Evolutionary conservation across 805 yeast genomes (phyloP).

Genomic region (Starmerella stellata): DNA sequence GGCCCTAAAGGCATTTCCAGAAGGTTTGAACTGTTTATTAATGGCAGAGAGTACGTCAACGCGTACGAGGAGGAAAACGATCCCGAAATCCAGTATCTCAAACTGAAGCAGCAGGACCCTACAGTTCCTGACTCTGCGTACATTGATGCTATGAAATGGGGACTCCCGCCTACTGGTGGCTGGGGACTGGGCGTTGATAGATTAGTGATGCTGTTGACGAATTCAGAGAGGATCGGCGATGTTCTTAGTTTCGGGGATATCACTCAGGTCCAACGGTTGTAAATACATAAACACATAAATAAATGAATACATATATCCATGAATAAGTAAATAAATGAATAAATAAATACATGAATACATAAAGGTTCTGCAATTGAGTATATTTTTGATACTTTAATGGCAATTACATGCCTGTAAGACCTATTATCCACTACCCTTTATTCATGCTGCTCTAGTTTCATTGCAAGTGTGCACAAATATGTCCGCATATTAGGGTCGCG

Average conservation of each 20-base stretch:
- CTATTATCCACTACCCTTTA: too few species aligned
- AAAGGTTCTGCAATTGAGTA: too few species aligned
- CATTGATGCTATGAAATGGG: slow-evolving; percentile 68
- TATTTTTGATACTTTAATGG: too few species aligned
- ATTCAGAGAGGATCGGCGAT: slow-evolving; percentile 35
- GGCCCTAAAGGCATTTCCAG: slow-evolving; percentile 30
- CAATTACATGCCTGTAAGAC: too few species aligned
- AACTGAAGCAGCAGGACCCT: slow-evolving; percentile 39
- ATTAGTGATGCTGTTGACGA: slow-evolving; percentile 59
- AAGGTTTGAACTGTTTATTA: slow-evolving; percentile 70
- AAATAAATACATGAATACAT: too few species aligned
- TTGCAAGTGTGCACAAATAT: too few species aligned
- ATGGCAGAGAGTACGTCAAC: slow-evolving; percentile 66
- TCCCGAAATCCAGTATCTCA: slow-evolving; percentile 49
- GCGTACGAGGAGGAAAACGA: slow-evolving; percentile 94
- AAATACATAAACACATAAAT: neutral
- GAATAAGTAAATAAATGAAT: neutral
- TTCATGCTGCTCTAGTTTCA: too few species aligned
- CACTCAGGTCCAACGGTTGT: slow-evolving; percentile 9
- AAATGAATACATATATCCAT: neutral
- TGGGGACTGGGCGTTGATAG: slow-evolving; percentile 94
- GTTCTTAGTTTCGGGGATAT: slow-evolving; percentile 13
- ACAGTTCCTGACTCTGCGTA: slow-evolving; percentile 55
- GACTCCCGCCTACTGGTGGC: slow-evolving; percentile 95
- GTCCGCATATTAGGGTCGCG: too few species aligned